Base-by-base conservation (phyloP, 306 rosid genomes). In the Cucurbita argyrosperma region DNA sequence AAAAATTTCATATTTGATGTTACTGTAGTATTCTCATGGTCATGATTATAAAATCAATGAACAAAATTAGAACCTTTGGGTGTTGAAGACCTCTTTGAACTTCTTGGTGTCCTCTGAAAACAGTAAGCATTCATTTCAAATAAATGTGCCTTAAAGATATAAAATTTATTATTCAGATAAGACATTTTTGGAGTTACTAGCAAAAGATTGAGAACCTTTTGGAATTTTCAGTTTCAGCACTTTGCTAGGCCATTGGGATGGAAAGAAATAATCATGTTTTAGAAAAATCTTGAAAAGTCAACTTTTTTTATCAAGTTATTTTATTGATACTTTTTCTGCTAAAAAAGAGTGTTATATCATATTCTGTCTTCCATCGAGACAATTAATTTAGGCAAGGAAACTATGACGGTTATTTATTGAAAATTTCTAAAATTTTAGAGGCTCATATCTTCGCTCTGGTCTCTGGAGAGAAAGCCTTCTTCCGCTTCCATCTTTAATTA, bases 61-160 rank as follows among this genome's bases (percentile, higher is more conserved):
- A 10, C 68, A 76, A 62, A 76, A 78, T 47, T 66, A 46, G 67
- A 75, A 92, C 96, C 96, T 88, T 87, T 84, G 60, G 88, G 65
- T 63, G 89, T 58, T 69, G 83, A 70, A 63, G 83, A 47, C 78
- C 83, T 88, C 77, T 77, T 86, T 71, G 82, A 68, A 81, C 26
- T 80, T 75, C 78, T 83, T 49, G 90, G 69, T 70, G 88, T 79
- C 80, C 79, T 87, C 95, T 88, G 96, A 85, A 90, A 57, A 74
- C 12, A 72, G 51, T 37, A 35, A 39, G 64, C 64, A 56, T 54
- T 52, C 49, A 18, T 72, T 56, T 54, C 37, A 72, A 54, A 52
- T 37, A 72, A 9, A 53, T 54, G 18, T 70, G 37, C 40, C 59
- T 69, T 47, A 70, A 50, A 70, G 59, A 70, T 70, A 23, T 35